Evolutionary conservation across 176 grass and related monocot species (phyloP), one percentile per base, ranked within the genome.

Genomic region (Avena sativa): DNA sequence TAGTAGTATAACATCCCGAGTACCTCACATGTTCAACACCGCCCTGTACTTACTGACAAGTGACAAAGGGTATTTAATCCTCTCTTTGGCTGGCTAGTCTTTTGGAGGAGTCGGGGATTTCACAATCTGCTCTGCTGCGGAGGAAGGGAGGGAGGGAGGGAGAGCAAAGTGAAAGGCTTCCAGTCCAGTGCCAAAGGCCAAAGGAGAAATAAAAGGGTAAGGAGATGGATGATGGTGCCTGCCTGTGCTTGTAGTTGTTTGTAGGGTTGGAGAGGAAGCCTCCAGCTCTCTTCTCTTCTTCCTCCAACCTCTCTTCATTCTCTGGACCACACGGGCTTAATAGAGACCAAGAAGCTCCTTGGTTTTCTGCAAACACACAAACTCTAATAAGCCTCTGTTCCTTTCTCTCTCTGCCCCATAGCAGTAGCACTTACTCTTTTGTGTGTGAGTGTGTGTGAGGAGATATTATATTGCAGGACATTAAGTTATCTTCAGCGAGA

Each of bases 1-100:
- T 8, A 43, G 50, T 43, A 50, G 12, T 13, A 53, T 69, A 78
- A 68, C 51, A 56, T 56, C 58, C 71, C 46, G 38, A 43, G 13
- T 25, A 52, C 63, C 56, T 88, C 74, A 88, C 74, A 88, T 79
- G 74, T 72, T 79, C 40, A 79, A 79, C 87, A 52, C 50, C 81
- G 73, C 57, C 66, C 43, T 64, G 80, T 60, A 69, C 87, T 83
- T 61, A 10, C 63, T 89, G 81, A 79, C 82, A 79, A 51, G 36
- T 76, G 49, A 86, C 88, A 68, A 86, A 56, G 77, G 43, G 40
- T 81, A 89, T 89, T 86, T 85, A 86, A 86, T 34, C 9, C 44
- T 6, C 48, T 52, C 58, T 4, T 38, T 25, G 23, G 23, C 34
- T 25, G 23, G 23, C 34, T 81, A 66, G 32, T 25, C 88, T 48